Evolutionary conservation across 2,329 filamentous ascomycete genomes (phyloP), one percentile per base, ranked within the genome.

Genomic region (Didymella exigua): DNA sequence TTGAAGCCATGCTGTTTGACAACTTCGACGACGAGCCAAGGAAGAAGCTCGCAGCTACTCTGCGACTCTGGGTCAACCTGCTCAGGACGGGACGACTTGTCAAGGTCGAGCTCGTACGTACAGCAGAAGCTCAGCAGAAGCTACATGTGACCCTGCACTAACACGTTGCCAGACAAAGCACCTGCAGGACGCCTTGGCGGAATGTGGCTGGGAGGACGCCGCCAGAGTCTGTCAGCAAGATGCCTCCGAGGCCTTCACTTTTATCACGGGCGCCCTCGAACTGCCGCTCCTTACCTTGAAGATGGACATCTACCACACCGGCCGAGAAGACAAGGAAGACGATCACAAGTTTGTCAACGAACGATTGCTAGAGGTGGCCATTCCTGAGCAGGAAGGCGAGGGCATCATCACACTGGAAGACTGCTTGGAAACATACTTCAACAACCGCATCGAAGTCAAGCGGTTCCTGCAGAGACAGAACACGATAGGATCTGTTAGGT

Each of bases 331-430:
- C 58, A 88, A 89, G 44, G 85, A 86, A 34, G 92, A 96, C 62
- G 95, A 99, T 68, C 93, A 98, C 79, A 96, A 96, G 71, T 91
- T 96, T 53, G 87, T 97, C 48, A 93, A 96, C 63, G 95, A 99
- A 76, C 84, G 95, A 48, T 78, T 97, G 19, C 81, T 99, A 6
- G 95, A 98, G 68, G 85, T 99, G 34, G 93, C 92, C 0, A 90
- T 99, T n/a, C 90, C 91, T 0, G 87, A 90, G 44, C 82, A 86
- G 5, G 69, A 76, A 10, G 85, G 89, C 40, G 87, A 86, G 21
- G 86, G 86, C 54, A 81, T 83, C 2, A 83, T 97, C 58, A 92
- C 88, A 24, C 78, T 99, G 18, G 95, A 98, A 75, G 90, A 96
- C 62, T 98, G 93, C 65, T 77, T 99, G 16, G 93, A 97, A 72